Conservation (phyloP, 495 filamentous ascomycete genomes). For the Hypoxylon intermedium region DNA sequence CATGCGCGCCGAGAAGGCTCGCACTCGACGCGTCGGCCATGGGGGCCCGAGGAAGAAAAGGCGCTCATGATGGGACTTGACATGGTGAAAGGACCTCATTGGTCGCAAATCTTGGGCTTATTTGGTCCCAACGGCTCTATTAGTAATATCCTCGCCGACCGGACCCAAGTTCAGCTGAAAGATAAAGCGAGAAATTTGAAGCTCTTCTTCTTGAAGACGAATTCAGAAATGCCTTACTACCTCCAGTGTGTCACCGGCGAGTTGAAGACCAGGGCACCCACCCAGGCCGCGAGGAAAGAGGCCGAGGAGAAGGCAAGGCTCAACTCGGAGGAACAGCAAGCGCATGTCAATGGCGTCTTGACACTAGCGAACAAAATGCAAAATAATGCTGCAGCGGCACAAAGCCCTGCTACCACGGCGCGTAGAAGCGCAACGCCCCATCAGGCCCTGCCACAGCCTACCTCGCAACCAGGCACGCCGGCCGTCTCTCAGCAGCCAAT, state of each 20-base stretch:
- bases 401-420: constrained; percentile 25
- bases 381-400: constrained; percentile 39
- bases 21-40: constrained; percentile 85
- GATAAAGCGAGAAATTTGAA: constrained; percentile 96
- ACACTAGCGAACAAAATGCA: constrained; percentile 51
- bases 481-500: constrained; percentile 17
- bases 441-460: constrained; percentile 30
- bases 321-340: constrained; percentile 72
- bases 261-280: constrained; percentile 87
- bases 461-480: constrained; percentile 30
- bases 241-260: constrained; percentile 92
- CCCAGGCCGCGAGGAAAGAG: constrained; percentile 80
- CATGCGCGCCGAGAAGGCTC: constrained; percentile 75
- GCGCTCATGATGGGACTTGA: constrained; percentile 92
- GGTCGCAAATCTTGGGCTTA: constrained; percentile 91
- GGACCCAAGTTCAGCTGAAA: constrained; percentile 94
- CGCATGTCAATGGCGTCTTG: constrained; percentile 75
- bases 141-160: constrained; percentile 85
- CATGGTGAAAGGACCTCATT: constrained; percentile 90
- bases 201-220: constrained; percentile 92
- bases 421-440: constrained; percentile 31
- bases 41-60: constrained; percentile 90
- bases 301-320: constrained; percentile 73
- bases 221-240: constrained; percentile 91
- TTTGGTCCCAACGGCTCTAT: constrained; percentile 84